Evolutionary conservation across 83 land plant species (phyloP).

Genomic region (Thuja plicata): DNA sequence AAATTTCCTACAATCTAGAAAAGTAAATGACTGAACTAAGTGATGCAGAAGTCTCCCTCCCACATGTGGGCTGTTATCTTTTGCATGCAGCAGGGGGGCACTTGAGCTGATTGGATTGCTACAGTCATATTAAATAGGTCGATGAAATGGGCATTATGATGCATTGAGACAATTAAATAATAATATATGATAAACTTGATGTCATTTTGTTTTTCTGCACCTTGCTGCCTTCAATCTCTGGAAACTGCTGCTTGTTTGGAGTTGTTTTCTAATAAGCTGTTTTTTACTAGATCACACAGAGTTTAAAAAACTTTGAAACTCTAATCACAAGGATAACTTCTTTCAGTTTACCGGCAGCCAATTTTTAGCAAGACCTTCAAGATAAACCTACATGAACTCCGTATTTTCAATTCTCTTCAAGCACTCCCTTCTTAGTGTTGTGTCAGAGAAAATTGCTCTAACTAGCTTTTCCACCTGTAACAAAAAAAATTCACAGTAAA

Average conservation of each 20-base stretch:
- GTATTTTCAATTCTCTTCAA: conserved; percentile 18
- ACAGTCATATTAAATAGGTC: no score
- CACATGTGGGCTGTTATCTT: not conserved
- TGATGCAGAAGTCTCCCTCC: not conserved
- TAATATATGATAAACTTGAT: no score
- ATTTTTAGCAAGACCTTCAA: not conserved
- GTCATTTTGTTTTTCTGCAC: no score
- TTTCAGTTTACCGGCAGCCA: not conserved
- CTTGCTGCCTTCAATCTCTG: no score
- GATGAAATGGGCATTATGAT: no score
- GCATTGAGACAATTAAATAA: no score
- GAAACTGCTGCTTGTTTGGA: no score
- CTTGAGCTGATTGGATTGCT: no score
- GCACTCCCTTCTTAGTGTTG: conserved; percentile 27
- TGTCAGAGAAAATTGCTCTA: conserved; percentile 34
- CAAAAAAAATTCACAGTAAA: not conserved
- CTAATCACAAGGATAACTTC: not conserved
- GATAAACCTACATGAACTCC: not conserved
- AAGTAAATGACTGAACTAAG: not conserved
- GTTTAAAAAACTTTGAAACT: not conserved
- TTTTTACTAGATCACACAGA: no score
- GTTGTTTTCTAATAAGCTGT: no score
- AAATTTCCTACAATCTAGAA: not conserved
- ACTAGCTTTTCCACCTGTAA: conserved; percentile 27
- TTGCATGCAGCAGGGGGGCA: not conserved